Percentiles rank a stretch among this genome's conserved stretches.
Conservation (phyloP, 495 filamentous ascomycete species). For the Podospora comata region DNA sequence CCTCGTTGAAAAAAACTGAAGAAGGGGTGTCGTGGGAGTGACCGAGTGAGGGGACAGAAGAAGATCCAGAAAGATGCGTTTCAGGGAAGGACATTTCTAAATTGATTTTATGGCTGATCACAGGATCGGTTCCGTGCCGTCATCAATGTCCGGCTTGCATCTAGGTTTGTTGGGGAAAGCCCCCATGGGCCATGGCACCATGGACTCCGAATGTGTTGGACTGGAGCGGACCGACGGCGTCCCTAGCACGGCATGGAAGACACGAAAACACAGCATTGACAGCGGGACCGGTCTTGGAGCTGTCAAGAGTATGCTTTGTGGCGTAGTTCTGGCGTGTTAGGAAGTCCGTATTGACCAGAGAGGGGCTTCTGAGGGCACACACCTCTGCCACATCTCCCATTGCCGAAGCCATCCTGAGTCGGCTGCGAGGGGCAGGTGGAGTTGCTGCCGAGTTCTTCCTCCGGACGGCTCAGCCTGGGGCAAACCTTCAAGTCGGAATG, state of each 20-base stretch:
- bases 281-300: background rate
- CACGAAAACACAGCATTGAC: background rate
- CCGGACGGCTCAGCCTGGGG: background rate
- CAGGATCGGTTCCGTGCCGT: background rate
- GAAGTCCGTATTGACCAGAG: background rate
- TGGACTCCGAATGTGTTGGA: background rate
- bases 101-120: background rate
- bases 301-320: background rate
- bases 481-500: slow-evolving; percentile 2
- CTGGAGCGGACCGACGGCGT: background rate
- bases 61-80: background rate
- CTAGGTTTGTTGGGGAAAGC: slow-evolving; percentile 8
- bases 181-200: slow-evolving; percentile 1
- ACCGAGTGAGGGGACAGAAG: background rate
- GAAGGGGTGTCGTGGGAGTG: background rate
- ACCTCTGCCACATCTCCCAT: background rate
- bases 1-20: background rate
- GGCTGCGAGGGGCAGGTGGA: background rate
- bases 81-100: background rate
- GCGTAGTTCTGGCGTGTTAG: background rate
- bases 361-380: background rate
- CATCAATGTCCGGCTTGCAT: background rate
- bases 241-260: background rate
- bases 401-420: background rate
- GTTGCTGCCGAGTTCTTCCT: background rate